Conservation (phyloP, 306 rosid species). For the Canavalia gladiata region DNA sequence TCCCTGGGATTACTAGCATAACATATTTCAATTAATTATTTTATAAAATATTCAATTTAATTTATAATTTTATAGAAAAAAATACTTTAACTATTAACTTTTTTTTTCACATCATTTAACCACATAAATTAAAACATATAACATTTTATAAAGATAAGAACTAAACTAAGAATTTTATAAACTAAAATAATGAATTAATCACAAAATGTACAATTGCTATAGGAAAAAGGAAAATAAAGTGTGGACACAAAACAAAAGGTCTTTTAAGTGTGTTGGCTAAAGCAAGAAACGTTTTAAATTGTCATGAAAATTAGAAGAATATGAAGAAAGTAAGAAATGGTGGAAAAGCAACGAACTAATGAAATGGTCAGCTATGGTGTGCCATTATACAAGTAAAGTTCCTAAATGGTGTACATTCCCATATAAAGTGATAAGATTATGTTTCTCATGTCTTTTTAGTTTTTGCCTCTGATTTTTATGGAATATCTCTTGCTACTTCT, state of each 20-base stretch:
- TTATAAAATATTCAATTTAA: no score
- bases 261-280: constrained; percentile 12
- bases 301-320: constrained; percentile 4
- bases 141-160: no score
- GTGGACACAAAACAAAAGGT: constrained; percentile 1
- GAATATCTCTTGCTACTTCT: not conserved
- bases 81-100: no score
- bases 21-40: no score
- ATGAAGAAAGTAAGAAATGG: not conserved
- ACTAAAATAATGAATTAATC: no score
- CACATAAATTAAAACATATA: no score
- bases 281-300: constrained; percentile 26
- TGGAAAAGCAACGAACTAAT: constrained; percentile 12
- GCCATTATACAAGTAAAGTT: not conserved
- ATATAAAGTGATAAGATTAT: no score
- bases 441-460: not conserved
- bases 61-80: no score
- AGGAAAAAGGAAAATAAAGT: not conserved
- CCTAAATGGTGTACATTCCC: not conserved
- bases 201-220: not conserved
- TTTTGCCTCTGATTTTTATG: not conserved
- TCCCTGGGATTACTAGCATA: no score
- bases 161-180: no score
- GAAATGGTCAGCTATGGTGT: constrained; percentile 4
- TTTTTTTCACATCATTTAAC: no score